Base-by-base conservation (phyloP, 441 rosid species). In the Raphanus hybrid region DNA sequence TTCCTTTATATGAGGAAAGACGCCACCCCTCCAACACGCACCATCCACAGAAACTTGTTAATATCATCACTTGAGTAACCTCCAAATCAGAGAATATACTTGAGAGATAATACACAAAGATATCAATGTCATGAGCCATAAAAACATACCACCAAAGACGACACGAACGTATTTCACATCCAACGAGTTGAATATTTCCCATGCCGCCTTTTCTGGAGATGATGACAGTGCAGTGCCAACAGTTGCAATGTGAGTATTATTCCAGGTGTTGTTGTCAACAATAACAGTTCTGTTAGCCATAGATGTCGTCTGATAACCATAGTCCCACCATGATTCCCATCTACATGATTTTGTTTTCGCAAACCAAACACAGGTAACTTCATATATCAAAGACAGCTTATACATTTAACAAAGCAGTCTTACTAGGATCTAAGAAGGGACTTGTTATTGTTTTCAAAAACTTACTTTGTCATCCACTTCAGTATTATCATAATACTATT, bases 11-110 rank as follows among this genome's bases (percentile, higher is more conserved):
- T 96, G 99, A 76, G 99, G 98, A 81, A 94, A 96, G 23, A 88
- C 98, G 5, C 99, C 99, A 32, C 99, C 98, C 99, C 98, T 82
- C 98, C 99, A n/a, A 93, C 92, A 35, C 98, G 97, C 64, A 96
- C 98, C 98, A 93, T 96, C 99, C 99, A 96, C 70, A 96, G 80
- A 90, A 96, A 96, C 82, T 96, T 96, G 76, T 93, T 96, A 73
- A 96, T 96, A 81, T 96, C 99, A 78, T 96, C 99, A 78, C 99
- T 96, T 52, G 99, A 92, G 84, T 96, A 96, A 84, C 99, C 99
- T 32, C 70, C 23, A 64, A 64, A 71, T 90, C 78, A 96, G 87
- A 80, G 73, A 15, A 77, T 16, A 39, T 48, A 15, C 50, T 4
- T 32, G 37, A 32, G 37, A 32, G 37, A 32, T 32, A 32, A 32